Base-by-base conservation (phyloP, 345 rosid species). In the Eucalyptus pauciflora region DNA sequence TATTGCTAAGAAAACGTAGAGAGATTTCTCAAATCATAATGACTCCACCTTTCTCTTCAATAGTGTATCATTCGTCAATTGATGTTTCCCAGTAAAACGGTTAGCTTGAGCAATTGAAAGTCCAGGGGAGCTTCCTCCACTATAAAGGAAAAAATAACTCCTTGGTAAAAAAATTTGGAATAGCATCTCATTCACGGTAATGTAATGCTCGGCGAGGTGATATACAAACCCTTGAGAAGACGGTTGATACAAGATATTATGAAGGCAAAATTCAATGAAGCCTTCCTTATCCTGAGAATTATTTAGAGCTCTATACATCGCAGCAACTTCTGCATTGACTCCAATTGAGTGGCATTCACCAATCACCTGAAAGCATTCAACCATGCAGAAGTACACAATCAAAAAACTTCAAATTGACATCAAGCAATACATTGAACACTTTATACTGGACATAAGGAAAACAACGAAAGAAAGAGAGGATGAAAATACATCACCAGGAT, bases 81-180 rank as follows among this genome's bases (percentile, higher is more conserved):
- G 88, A 58, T 92, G 89, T 92, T 97, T 96, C 92, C 99, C 99
- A 24, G 91, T 60, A 87, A 96, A 92, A 86, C 95, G 94, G 89
- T 93, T 96, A 88, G 95, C 93, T 93, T 96, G 97, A 89, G 93
- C 92, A 91, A 90, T 87, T 92, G 98, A 97, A 87, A 97, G 99
- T 76, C 99, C 99, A 41, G 99, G 96, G 54, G 96, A 92, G 91
- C 94, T 89, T 90, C 95, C 99, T 91, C 96, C 97, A n/a, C 99
- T 96, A 91, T 90, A 93, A 60, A 45, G 89, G 81, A 94, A 91
- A 91, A 88, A 89, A 60, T 27, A 54, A 54, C 25, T 54, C 1
- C 58, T 54, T 0, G 25, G 1, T 54, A 89, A 89, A 52, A 37
- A 54, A 20, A 54, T 20, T 18, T n/a, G 86, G 76, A 88, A 87